These are phyloP conservation scores for Calocera viscosa DNA, from an alignment of 768 basidiomycete species.

Conservation along the genomic window DNA sequence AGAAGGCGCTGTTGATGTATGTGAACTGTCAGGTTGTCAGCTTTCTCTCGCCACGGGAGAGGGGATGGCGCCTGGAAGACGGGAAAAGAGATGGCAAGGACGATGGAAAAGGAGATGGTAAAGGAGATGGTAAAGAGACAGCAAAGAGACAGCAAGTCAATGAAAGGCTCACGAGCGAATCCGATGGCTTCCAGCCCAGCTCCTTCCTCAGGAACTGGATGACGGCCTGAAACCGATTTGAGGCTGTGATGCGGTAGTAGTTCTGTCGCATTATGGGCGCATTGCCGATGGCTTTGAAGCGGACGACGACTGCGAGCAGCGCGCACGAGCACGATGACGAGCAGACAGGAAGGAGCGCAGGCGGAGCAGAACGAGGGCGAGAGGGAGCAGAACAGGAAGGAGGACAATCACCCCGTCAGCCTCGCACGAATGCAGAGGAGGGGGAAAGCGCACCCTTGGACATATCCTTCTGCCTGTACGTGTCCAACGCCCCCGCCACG, in stretches of 20 bases:
- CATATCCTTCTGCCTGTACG: constrained; percentile 76
- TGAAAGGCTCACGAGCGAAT: constrained; percentile 54
- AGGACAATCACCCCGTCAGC: background rate
- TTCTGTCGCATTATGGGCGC: constrained; percentile 99
- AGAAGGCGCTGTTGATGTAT: constrained; percentile 63
- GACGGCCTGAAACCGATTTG: constrained; percentile 88
- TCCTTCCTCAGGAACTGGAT: constrained; percentile 86
- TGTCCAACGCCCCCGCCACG: constrained; percentile 45
- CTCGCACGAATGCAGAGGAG: background rate
- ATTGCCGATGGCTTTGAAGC: constrained; percentile 95
- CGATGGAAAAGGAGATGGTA: background rate
- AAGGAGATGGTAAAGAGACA: background rate
- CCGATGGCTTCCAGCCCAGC: constrained; percentile 71
- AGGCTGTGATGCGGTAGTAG: constrained; percentile 93
- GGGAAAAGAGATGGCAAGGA: background rate
- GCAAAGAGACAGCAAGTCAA: background rate
- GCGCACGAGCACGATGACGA: background rate
- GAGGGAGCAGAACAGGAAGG: background rate
- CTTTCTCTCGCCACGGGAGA: no score
- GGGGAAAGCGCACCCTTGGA: constrained; percentile 46
- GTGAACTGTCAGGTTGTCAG: constrained; percentile 25
- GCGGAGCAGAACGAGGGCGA: background rate
- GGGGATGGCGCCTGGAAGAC: no score
- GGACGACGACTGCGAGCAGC: constrained; percentile 60
- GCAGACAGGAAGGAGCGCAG: background rate